Evolutionary conservation across 768 basidiomycete genomes (phyloP), one percentile per base, ranked within the genome.

Genomic region (Macrocybe gigantea): DNA sequence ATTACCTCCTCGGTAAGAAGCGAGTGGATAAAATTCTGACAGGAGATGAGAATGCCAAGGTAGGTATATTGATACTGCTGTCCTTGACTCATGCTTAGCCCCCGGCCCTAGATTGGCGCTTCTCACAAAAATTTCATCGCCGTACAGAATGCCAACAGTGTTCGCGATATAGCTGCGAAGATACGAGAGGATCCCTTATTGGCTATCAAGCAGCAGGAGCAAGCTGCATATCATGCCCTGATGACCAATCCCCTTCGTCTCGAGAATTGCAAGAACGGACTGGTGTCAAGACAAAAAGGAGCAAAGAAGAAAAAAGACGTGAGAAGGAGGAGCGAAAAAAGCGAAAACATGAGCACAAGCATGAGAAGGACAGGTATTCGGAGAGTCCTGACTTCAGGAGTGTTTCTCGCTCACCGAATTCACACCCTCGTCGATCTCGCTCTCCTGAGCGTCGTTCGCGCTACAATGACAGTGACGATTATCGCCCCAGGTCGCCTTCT

Each of bases 161-260:
- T 70, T 32, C 85, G 94, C 31, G 96, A 99, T 59, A 78, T 91
- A 38, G 88, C 93, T 14, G 73, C 93, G 30, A 98, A 99, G 67
- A 85, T 99, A 52, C 85, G 96, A 33, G 96, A 98, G 66, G 96
- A 99, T 60, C 96, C 96, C 5, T 62, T 98, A 5, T 75, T 99
- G n/a, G 91, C 89, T 10, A 98, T 99, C 71, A 98, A 97, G 66
- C 88, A 93, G 62, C 95, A 97, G 60, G 95, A 99, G 66, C 93
- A 96, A 61, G 86, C 89, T 6, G 88, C 93, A 6, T 87, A 93
- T 56, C 82, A 96, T 54, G 80, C 90, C 1, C 70, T 96, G 35
- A 75, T 90, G 71, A 80, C 85, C 41, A 93, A 94, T 56, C 92
- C 92, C 31, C 78, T 92, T 32, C 88, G 88, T 15, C 69, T 40